phyloP scores from a whole-genome alignment of 2,329 filamentous ascomycete species.

The Parastagonospora avenae region DNA sequence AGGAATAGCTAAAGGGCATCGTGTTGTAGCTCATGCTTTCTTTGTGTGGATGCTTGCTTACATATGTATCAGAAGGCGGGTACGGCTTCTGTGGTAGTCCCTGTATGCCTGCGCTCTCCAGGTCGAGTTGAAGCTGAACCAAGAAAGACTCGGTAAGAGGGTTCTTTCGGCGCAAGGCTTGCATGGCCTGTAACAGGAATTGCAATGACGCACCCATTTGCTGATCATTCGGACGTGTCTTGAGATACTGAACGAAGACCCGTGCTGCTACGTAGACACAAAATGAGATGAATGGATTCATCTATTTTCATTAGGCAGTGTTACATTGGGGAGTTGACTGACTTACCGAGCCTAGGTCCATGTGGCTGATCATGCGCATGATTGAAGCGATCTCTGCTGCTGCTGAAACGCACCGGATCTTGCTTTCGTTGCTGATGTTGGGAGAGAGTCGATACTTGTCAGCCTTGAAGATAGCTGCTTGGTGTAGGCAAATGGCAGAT shows the following conservation, averaged over 20 bases:
- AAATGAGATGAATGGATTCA: constrained; percentile 95
- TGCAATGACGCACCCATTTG: constrained; percentile 81
- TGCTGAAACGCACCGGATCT: constrained; percentile 88
- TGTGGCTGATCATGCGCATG: constrained; percentile 92
- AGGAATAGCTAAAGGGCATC: neutral
- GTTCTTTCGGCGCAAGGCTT: constrained; percentile 83
- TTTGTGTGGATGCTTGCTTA: constrained; percentile 6
- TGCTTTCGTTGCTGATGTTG: constrained; percentile 84
- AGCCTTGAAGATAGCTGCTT: constrained; percentile 96
- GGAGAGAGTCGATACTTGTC: constrained; percentile 82
- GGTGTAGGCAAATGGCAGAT: constrained; percentile 95
- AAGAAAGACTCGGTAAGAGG: constrained; percentile 94
- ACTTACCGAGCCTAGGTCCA: constrained; percentile 81
- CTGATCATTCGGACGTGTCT: constrained; percentile 84
- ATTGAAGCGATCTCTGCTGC: constrained; percentile 93
- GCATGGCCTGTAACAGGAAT: constrained; percentile 89
- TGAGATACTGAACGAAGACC: constrained; percentile 96
- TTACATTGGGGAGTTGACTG: neutral
- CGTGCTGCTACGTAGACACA: constrained; percentile 94
- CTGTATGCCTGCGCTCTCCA: constrained; percentile 70
- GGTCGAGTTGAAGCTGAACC: constrained; percentile 88
- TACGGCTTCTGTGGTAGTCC: constrained; percentile 55
- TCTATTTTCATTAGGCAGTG: constrained; percentile 57
- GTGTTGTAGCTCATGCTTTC: constrained; percentile 9
- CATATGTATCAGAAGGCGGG: constrained; percentile 17